These are phyloP conservation scores for Filosporella fistucella DNA, from an alignment of 495 filamentous ascomycete species.

Conservation along the genomic window DNA sequence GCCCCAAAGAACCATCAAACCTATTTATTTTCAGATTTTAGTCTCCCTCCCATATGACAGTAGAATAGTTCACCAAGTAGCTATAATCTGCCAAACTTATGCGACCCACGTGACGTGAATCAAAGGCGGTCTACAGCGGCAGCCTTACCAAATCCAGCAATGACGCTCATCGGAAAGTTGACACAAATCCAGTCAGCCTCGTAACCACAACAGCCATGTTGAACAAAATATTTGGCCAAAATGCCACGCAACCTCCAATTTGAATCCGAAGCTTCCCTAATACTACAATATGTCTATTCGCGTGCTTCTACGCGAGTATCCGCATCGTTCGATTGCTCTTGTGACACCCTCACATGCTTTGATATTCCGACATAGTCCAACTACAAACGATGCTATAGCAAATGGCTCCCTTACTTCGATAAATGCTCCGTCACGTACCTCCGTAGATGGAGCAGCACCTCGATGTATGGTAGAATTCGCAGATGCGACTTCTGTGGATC, in stretches of 20 bases:
- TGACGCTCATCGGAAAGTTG: background rate
- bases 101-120: background rate
- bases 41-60: no score
- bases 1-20: no score
- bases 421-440: constrained; percentile 28
- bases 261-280: background rate
- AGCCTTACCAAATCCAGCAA: background rate
- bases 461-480: constrained; percentile 89
- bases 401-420: constrained; percentile 48
- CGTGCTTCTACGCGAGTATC: constrained; percentile 70
- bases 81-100: no score
- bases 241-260: constrained; percentile 14
- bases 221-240: constrained; percentile 1
- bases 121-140: background rate
- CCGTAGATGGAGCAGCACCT: constrained; percentile 37
- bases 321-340: constrained; percentile 80
- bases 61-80: no score
- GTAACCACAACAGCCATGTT: background rate
- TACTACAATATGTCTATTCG: constrained; percentile 42
- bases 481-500: constrained; percentile 53
- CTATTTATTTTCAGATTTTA: no score
- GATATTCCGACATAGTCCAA: constrained; percentile 70
- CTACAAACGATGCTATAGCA: constrained; percentile 44
- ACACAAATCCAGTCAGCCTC: background rate
- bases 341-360: constrained; percentile 73